phyloP scores from a whole-genome alignment of 1,139 yeast genomes.

The Suhomyces anneliseae region DNA sequence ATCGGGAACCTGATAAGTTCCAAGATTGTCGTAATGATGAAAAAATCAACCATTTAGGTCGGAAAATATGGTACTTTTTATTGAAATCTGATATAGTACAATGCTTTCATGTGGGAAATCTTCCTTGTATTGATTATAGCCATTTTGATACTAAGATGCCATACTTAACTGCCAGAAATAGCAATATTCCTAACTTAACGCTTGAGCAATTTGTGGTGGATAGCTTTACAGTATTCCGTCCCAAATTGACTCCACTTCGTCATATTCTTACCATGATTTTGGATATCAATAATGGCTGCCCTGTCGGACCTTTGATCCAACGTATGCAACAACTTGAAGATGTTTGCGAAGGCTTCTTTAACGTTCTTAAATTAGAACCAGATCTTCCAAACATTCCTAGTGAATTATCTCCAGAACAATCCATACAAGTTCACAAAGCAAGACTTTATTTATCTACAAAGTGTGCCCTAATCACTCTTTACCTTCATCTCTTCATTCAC shows the following conservation, averaged over 20 bases:
- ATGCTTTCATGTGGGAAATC: slow-evolving; percentile 42
- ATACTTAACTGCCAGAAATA: slow-evolving; percentile 11
- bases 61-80: slow-evolving; percentile 57
- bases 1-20: slow-evolving; percentile 48
- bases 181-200: slow-evolving; percentile 1
- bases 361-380: slow-evolving; percentile 1
- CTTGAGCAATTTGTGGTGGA: slow-evolving; percentile 9
- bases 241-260: slow-evolving; percentile 10
- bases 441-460: slow-evolving; percentile 18
- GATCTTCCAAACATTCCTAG: slow-evolving; percentile 6
- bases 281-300: slow-evolving; percentile 23
- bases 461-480: slow-evolving; percentile 18
- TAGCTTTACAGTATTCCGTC: slow-evolving; percentile 7
- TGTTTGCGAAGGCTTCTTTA: slow-evolving; percentile 8
- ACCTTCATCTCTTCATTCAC: slow-evolving; percentile 24
- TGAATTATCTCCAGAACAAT: slow-evolving; percentile 6
- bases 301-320: slow-evolving; percentile 23
- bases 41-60: slow-evolving; percentile 37
- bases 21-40: slow-evolving; percentile 27
- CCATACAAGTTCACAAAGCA: slow-evolving; percentile 5
- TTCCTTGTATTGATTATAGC: slow-evolving; percentile 18
- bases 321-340: slow-evolving; percentile 22
- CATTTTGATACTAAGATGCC: slow-evolving; percentile 22
- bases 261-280: slow-evolving; percentile 15
- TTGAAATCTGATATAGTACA: slow-evolving; percentile 23